Evolutionary conservation across 345 rosid genomes (phyloP).

Genomic region (Aquilaria yunnanensis): DNA sequence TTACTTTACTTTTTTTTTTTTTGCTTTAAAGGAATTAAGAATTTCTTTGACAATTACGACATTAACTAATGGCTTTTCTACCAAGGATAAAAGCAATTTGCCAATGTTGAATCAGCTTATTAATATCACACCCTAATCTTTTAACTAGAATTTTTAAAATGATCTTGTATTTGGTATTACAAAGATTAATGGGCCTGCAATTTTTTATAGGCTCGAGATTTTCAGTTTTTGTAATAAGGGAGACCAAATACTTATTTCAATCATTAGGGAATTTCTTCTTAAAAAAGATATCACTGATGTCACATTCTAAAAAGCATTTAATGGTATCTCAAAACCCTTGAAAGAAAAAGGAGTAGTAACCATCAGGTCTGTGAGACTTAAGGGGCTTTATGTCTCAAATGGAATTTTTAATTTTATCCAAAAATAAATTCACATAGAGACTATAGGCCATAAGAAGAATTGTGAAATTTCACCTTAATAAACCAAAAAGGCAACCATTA

Average conservation of each 20-base stretch:
- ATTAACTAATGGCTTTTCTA: no score
- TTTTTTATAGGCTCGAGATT: not conserved
- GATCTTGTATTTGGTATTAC: no score
- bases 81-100: no score
- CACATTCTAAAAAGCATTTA: not conserved
- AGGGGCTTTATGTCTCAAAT: not conserved
- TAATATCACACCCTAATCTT: no score
- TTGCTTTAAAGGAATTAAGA: no score
- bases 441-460: not conserved
- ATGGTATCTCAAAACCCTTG: not conserved
- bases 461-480: not conserved
- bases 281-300: not conserved
- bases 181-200: no score
- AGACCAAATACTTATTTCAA: not conserved
- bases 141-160: no score
- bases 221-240: not conserved
- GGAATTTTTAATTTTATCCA: not conserved
- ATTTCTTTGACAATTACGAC: no score
- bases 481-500: not conserved
- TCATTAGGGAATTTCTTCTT: not conserved
- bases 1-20: no score
- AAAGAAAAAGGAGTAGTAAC: not conserved
- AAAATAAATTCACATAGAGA: not conserved
- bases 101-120: no score
- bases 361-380: not conserved